phyloP scores from a whole-genome alignment of 306 rosid genomes.

The Quercus glauca region DNA sequence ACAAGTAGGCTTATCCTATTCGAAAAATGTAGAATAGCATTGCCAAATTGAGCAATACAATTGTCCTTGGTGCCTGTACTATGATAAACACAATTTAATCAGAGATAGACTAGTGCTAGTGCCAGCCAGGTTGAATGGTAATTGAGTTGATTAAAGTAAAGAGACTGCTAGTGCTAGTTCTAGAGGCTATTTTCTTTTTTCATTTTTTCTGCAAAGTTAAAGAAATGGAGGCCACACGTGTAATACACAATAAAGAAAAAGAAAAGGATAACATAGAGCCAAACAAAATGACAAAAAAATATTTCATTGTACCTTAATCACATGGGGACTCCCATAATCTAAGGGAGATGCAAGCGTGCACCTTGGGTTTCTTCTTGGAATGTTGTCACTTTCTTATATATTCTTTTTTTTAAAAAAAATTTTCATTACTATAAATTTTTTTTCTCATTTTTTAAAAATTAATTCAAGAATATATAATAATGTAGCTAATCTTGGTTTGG shows the following conservation, averaged over 20 bases:
- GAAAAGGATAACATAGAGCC: constrained; percentile 17
- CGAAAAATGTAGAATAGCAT: background rate
- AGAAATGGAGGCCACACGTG: constrained; percentile 50
- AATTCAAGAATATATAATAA: background rate
- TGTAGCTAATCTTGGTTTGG: background rate
- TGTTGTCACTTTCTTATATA: constrained; percentile 27
- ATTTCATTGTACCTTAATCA: constrained; percentile 39
- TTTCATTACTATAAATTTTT: background rate
- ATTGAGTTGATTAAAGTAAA: constrained; percentile 40
- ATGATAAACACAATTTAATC: background rate
- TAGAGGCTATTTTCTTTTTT: background rate
- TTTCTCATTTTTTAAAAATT: background rate
- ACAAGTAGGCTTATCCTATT: background rate
- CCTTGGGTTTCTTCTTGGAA: constrained; percentile 26
- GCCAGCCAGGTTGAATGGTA: constrained; percentile 1
- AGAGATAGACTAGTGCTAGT: background rate
- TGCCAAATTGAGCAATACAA: background rate
- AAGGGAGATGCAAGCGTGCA: constrained; percentile 59
- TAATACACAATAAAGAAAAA: constrained; percentile 10
- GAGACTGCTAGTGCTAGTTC: background rate
- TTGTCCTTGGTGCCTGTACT: background rate
- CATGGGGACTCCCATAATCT: constrained; percentile 60
- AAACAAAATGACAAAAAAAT: constrained; percentile 38
- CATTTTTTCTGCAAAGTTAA: background rate
- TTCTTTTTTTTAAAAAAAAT: background rate